Conservation (phyloP, 345 rosid genomes). For the Populus ilicifolia region DNA sequence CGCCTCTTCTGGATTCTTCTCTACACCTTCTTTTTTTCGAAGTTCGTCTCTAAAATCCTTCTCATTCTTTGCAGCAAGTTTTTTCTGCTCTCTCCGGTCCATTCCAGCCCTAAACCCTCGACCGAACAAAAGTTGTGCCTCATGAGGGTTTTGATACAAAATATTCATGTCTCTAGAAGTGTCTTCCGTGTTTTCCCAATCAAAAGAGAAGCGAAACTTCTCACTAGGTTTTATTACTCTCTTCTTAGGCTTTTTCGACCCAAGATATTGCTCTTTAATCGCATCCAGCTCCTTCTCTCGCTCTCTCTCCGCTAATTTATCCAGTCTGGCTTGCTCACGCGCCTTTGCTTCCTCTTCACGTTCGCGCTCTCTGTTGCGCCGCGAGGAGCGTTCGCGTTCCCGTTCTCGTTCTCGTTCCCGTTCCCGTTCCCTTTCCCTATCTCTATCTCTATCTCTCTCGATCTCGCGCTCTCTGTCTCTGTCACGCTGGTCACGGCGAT, state of each 20-base stretch:
- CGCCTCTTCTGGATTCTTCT: conserved; percentile 87
- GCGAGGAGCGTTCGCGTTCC: conserved; percentile 25
- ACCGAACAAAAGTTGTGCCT: conserved; percentile 86
- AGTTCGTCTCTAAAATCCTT: conserved; percentile 85
- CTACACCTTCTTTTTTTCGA: conserved; percentile 68
- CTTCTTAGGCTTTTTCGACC: conserved; percentile 92
- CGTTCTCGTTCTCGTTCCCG: conserved; percentile 30
- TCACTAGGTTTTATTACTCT: conserved; percentile 87
- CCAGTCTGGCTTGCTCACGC: conserved; percentile 61
- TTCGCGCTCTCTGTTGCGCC: conserved; percentile 53
- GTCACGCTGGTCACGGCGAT: conserved; percentile 22
- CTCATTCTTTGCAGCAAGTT: conserved; percentile 86
- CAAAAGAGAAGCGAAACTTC: conserved; percentile 91
- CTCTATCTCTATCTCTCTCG: conserved; percentile 38
- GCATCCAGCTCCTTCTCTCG: conserved; percentile 76
- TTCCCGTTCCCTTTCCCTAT: conserved; percentile 8
- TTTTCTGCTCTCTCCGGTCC: conserved; percentile 97
- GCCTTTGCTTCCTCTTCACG: conserved; percentile 60
- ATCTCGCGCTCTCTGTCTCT: conserved; percentile 38
- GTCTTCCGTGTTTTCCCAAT: conserved; percentile 93
- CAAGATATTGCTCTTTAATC: conserved; percentile 84
- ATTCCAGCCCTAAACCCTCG: conserved; percentile 93
- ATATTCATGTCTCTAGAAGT: conserved; percentile 83
- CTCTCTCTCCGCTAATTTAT: conserved; percentile 73
- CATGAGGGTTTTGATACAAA: conserved; percentile 89